Conservation (phyloP, 768 basidiomycete species). For the Kwoniella newhampshirensis region DNA sequence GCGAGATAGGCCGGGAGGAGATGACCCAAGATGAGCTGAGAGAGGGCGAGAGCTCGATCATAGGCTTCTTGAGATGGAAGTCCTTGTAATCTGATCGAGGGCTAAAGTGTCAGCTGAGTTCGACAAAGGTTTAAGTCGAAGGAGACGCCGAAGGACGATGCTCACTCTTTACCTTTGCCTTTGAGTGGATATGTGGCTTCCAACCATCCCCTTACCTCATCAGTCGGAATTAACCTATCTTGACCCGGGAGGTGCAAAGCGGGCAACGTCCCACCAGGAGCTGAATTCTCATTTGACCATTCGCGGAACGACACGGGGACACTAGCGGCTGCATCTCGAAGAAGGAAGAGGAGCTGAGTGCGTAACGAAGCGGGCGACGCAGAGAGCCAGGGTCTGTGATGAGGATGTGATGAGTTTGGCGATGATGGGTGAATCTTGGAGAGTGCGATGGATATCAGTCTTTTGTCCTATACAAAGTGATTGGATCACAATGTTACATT, state of each 20-base stretch:
- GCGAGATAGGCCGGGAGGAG: slow-evolving; percentile 40
- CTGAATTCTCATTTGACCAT: slow-evolving; percentile 32
- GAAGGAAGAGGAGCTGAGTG: slow-evolving; percentile 40
- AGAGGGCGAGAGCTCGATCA: slow-evolving; percentile 36
- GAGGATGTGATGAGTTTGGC: slow-evolving; percentile 7
- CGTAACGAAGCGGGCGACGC: slow-evolving; percentile 32
- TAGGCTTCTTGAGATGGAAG: slow-evolving; percentile 39
- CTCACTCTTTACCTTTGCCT: slow-evolving; percentile 38
- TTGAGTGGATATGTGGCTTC: slow-evolving; percentile 36
- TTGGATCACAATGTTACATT: too few species aligned
- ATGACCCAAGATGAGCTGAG: slow-evolving; percentile 30
- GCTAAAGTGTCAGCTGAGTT: neutral
- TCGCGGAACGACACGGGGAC: slow-evolving; percentile 29
- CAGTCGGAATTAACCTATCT: slow-evolving; percentile 24
- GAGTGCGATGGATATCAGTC: neutral
- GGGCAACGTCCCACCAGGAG: slow-evolving; percentile 35
- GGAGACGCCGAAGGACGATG: neutral
- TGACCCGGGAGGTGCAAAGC: slow-evolving; percentile 31
- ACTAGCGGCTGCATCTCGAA: slow-evolving; percentile 21
- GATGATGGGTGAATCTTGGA: slow-evolving; percentile 28
- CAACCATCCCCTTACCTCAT: slow-evolving; percentile 41
- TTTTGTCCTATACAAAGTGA: too few species aligned
- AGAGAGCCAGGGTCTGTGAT: slow-evolving; percentile 37
- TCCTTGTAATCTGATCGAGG: slow-evolving; percentile 28
- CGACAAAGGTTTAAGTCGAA: neutral